These are phyloP conservation scores for Byssothecium circinans DNA, from an alignment of 2,329 filamentous ascomycete species.

Conservation along the genomic window DNA sequence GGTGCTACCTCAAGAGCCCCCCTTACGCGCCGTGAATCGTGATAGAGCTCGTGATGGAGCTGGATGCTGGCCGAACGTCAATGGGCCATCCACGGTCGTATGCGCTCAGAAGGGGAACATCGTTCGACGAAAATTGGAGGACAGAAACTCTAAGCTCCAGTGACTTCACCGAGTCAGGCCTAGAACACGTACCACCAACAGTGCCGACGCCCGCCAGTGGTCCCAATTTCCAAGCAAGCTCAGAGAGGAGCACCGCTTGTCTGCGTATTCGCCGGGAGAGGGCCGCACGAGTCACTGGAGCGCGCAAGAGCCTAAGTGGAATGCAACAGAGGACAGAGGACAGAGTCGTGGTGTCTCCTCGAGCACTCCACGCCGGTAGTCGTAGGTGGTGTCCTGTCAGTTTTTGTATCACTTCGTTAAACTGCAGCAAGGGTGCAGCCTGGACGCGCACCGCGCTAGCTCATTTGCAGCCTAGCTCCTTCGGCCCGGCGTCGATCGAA, in stretches of 20 bases:
- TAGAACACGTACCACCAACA: slow-evolving; percentile 2
- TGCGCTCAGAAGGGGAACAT: slow-evolving; percentile 4
- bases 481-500: slow-evolving; percentile 34
- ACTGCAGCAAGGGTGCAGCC: slow-evolving; percentile 28
- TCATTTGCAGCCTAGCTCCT: slow-evolving; percentile 22
- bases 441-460: slow-evolving; percentile 3
- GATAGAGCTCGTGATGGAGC: slow-evolving; percentile 14
- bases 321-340: too few species aligned
- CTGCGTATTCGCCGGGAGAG: background rate
- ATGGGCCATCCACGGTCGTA: slow-evolving; percentile 13
- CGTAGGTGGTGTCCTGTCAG: slow-evolving; percentile 30
- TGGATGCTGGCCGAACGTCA: slow-evolving; percentile 14
- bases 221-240: background rate
- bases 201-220: background rate
- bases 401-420: slow-evolving; percentile 28
- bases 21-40: slow-evolving; percentile 6
- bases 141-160: background rate
- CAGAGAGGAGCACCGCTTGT: background rate
- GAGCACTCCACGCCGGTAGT: slow-evolving; percentile 18
- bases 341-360: background rate
- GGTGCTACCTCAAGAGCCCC: slow-evolving; percentile 12
- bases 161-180: slow-evolving; percentile 10
- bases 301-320: too few species aligned
- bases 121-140: slow-evolving; percentile 2
- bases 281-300: too few species aligned